These are phyloP conservation scores for grape (Vitis vinifera) DNA, from an alignment of 164 flowering plant genomes.

Conservation along the genomic window DNA sequence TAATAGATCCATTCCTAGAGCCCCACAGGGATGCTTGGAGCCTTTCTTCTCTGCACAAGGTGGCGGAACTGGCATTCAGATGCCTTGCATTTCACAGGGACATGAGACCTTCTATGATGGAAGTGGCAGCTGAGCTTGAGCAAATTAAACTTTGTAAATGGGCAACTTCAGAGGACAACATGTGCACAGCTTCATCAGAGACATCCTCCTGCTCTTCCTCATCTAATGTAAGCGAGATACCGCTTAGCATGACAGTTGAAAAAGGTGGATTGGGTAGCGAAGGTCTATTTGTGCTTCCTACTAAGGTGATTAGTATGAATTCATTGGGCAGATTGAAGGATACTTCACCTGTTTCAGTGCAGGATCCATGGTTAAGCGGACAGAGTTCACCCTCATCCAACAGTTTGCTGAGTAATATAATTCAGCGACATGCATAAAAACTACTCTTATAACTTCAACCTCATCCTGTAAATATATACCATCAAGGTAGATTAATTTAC, in stretches of 20 bases:
- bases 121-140: slow-evolving; percentile 78
- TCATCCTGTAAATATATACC: not conserved
- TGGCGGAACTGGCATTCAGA: slow-evolving; percentile 84
- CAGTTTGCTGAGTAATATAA: slow-evolving; percentile 44
- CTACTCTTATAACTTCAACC: not conserved
- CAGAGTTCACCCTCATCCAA: slow-evolving; percentile 64
- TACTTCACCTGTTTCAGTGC: slow-evolving; percentile 49
- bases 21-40: slow-evolving; percentile 52
- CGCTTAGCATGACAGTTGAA: slow-evolving; percentile 15
- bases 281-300: slow-evolving; percentile 11
- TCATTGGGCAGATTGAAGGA: slow-evolving; percentile 32
- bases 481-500: too few species aligned
- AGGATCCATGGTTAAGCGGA: slow-evolving; percentile 57
- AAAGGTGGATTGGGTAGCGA: slow-evolving; percentile 22
- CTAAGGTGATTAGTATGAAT: slow-evolving; percentile 3
- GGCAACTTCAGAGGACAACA: slow-evolving; percentile 28
- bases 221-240: slow-evolving; percentile 37
- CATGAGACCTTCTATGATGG: slow-evolving; percentile 89
- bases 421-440: slow-evolving; percentile 14
- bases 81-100: slow-evolving; percentile 87
- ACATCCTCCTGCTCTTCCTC: slow-evolving; percentile 36
- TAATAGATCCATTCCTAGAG: slow-evolving; percentile 71
- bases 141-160: slow-evolving; percentile 43
- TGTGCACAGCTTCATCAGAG: slow-evolving; percentile 22
- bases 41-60: slow-evolving; percentile 52